Conservation (phyloP, 805 yeast genomes). For the Teunomyces tritomae region DNA sequence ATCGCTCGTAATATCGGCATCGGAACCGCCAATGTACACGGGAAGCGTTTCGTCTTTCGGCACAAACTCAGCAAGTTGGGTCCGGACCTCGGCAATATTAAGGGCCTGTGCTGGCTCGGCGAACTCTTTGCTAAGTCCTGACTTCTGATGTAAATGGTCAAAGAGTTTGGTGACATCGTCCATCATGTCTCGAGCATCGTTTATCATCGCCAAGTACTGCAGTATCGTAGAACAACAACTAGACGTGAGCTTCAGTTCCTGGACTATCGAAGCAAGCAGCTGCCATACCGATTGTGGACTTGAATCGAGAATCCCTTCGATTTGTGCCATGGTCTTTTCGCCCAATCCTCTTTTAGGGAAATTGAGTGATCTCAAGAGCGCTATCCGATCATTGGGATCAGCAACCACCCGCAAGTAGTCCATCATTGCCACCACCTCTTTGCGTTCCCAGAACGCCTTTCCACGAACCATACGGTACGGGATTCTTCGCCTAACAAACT, state of each 20-base stretch:
- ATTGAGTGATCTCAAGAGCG: constrained; percentile 55
- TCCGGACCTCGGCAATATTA: constrained; percentile 41
- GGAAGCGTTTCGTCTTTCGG: constrained; percentile 26
- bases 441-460: constrained; percentile 73
- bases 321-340: constrained; percentile 32
- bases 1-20: constrained; percentile 9
- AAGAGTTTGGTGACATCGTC: constrained; percentile 16
- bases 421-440: constrained; percentile 61
- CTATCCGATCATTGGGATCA: constrained; percentile 57
- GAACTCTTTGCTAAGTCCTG: constrained; percentile 30
- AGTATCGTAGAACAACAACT: constrained; percentile 17
- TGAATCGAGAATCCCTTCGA: constrained; percentile 18
- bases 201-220: constrained; percentile 26
- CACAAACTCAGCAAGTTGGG: constrained; percentile 32
- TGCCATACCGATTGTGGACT: background rate
- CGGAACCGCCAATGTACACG: constrained; percentile 7
- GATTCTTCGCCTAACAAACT: constrained; percentile 50
- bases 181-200: constrained; percentile 13
- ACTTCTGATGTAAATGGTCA: constrained; percentile 20
- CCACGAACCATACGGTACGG: constrained; percentile 75
- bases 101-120: constrained; percentile 25
- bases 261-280: background rate
- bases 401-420: constrained; percentile 64
- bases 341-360: constrained; percentile 73
- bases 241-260: constrained; percentile 6